Evolutionary conservation across 129 eudicot species (phyloP), one percentile per base, ranked within the genome.

Genomic region (Solidago caesia): DNA sequence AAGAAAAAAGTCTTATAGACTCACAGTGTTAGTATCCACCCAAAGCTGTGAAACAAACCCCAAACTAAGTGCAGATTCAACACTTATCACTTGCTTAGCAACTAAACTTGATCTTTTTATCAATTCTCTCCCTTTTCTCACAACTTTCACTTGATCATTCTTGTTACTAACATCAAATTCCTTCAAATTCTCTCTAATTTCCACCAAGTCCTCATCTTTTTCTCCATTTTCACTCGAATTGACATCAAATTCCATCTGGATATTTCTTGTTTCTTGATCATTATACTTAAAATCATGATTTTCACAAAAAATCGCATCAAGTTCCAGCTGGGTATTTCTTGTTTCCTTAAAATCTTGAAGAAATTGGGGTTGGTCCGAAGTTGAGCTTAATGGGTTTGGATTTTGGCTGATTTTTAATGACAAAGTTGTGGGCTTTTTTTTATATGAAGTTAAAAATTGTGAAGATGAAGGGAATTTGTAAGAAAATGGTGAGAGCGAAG

Each of bases 31-130:
- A 11, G 86, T 74, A 73, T 91, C 85, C 26, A 91, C 89, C 97
- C 95, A 91, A 52, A 91, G 88, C 82, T 88, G 95, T 11, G 97
- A 82, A 72, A 86, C 76, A 46, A 91, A 91, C 29, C 97, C 97
- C 67, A 88, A 82, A 78, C 84, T 81, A 74, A 84, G 79, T 49
- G 91, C 97, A 80, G 97, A 88, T 5, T 83, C 78, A 21, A 88
- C 68, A 70, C 91, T 78, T 69, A 91, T 91, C 26, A 91, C 95
- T 88, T 86, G 97, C 82, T 91, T 91, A 2, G 97, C 97, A 15
- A 91, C 64, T 47, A 91, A 39, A 68, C 46, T 91, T 5, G 88
- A 84, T 77, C 97, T 88, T 67, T 77, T 86, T 81, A 86, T 60
- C 85, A 72, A 45, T 70, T 81, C 85, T 15, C 78, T 82, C 80